These are phyloP conservation scores for Candida multigemmis DNA, from an alignment of 805 yeast species.

Conservation along the genomic window DNA sequence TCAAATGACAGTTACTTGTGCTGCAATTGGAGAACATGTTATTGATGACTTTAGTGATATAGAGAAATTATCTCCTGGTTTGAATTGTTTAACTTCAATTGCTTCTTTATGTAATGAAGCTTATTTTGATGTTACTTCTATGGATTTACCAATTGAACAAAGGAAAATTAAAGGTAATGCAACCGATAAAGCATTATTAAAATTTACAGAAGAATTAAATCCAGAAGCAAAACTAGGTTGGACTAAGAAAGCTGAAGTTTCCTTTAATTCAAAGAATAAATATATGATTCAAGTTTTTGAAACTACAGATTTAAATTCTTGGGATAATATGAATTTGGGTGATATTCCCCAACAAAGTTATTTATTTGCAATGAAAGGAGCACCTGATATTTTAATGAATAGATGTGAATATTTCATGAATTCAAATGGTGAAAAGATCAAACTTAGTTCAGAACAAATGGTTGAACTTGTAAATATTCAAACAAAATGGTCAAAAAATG, in stretches of 20 bases:
- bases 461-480: slow-evolving; percentile 16
- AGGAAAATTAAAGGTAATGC: slow-evolving; percentile 32
- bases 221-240: slow-evolving; percentile 7
- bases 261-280: slow-evolving; percentile 40
- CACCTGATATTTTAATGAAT: slow-evolving; percentile 34
- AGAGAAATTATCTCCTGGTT: slow-evolving; percentile 5
- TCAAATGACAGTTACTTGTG: slow-evolving; percentile 32
- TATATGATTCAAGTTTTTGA: slow-evolving; percentile 28
- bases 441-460: slow-evolving; percentile 7
- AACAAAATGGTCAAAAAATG: slow-evolving; percentile 23
- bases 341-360: slow-evolving; percentile 5
- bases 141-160: slow-evolving; percentile 5
- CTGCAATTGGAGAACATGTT: slow-evolving; percentile 8
- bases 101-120: slow-evolving; percentile 28
- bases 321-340: slow-evolving; percentile 6
- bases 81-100: slow-evolving; percentile 7
- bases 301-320: slow-evolving; percentile 2
- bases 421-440: slow-evolving; percentile 8
- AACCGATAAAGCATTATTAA: slow-evolving; percentile 35
- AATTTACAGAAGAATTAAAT: slow-evolving; percentile 15
- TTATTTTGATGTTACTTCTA: slow-evolving; percentile 5
- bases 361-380: slow-evolving; percentile 31
- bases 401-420: slow-evolving; percentile 14
- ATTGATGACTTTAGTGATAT: slow-evolving; percentile 7
- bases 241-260: slow-evolving; percentile 16